Conservation (phyloP, 805 yeast genomes). For the Zygosaccharomyces lentus region DNA sequence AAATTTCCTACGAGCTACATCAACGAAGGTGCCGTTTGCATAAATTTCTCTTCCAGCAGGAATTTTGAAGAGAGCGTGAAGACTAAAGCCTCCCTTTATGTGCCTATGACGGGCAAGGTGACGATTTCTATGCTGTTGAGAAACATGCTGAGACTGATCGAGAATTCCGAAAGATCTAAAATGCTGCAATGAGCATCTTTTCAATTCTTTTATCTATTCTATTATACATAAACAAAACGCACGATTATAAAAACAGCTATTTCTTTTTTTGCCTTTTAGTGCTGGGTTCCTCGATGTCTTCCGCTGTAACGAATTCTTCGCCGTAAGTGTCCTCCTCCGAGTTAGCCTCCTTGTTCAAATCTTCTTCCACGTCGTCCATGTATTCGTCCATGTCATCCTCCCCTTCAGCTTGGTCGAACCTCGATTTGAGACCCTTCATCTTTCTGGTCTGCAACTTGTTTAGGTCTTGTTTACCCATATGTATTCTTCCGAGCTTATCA, state of each 20-base stretch:
- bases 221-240: neutral
- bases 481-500: conserved; percentile 94
- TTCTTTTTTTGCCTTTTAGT: conserved; percentile 31
- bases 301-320: conserved; percentile 35
- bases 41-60: conserved; percentile 85
- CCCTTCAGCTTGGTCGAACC: conserved; percentile 66
- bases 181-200: conserved; percentile 3
- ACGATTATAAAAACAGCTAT: neutral
- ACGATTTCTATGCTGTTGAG: conserved; percentile 92
- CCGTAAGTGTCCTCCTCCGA: conserved; percentile 27
- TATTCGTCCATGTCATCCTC: conserved; percentile 53
- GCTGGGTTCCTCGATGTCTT: conserved; percentile 32
- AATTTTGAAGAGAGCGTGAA: conserved; percentile 83
- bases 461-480: conserved; percentile 93
- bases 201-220: conserved; percentile 1
- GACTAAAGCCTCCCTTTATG: conserved; percentile 82
- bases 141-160: conserved; percentile 76
- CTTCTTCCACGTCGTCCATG: conserved; percentile 40
- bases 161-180: conserved; percentile 46
- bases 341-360: conserved; percentile 23
- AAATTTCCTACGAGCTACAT: conserved; percentile 81
- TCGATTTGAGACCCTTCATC: conserved; percentile 94
- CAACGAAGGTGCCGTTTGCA: conserved; percentile 82
- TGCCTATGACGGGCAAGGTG: conserved; percentile 94
- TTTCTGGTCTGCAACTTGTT: conserved; percentile 89